phyloP scores from a whole-genome alignment of 2,329 filamentous ascomycete genomes.

The Coleophoma cylindrospora region DNA sequence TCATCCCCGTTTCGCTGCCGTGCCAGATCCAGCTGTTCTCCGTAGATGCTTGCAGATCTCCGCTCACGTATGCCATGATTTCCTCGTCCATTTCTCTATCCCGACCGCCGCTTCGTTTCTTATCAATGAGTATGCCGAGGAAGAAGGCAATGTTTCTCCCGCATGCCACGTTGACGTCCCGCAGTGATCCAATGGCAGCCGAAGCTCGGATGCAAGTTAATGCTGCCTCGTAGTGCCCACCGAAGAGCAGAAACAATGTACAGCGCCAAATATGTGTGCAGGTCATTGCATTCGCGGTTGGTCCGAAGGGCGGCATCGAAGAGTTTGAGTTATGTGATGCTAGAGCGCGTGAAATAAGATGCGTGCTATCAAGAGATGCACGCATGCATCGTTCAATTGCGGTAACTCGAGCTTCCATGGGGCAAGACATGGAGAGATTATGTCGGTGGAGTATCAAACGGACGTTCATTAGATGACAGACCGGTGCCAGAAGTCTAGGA shows the following conservation, averaged over 20 bases:
- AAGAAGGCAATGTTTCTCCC: constrained; percentile 83
- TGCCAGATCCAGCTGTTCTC: constrained; percentile 83
- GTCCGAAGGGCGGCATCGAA: constrained; percentile 26
- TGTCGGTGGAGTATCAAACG: constrained; percentile 85
- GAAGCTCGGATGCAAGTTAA: constrained; percentile 68
- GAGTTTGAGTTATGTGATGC: constrained; percentile 30
- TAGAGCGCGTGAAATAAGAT: constrained; percentile 65
- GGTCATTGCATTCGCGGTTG: constrained; percentile 60
- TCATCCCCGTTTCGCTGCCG: constrained; percentile 46
- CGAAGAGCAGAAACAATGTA: constrained; percentile 72
- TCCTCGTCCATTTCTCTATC: constrained; percentile 63
- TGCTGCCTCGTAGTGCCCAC: constrained; percentile 68
- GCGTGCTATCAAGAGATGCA: constrained; percentile 73
- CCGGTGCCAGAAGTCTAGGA: constrained; percentile 66
- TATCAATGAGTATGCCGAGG: constrained; percentile 58
- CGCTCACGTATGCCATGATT: constrained; percentile 78
- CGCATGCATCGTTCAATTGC: constrained; percentile 75
- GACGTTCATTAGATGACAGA: constrained; percentile 75
- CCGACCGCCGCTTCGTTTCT: constrained; percentile 34
- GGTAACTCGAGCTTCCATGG: constrained; percentile 57
- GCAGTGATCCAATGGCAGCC: constrained; percentile 62
- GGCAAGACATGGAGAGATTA: constrained; percentile 72
- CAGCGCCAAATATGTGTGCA: constrained; percentile 86
- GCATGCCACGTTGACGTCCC: constrained; percentile 71
- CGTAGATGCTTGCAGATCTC: constrained; percentile 76